Conservation (phyloP, 2,329 filamentous ascomycete genomes). For the Colletotrichum sp. region DNA sequence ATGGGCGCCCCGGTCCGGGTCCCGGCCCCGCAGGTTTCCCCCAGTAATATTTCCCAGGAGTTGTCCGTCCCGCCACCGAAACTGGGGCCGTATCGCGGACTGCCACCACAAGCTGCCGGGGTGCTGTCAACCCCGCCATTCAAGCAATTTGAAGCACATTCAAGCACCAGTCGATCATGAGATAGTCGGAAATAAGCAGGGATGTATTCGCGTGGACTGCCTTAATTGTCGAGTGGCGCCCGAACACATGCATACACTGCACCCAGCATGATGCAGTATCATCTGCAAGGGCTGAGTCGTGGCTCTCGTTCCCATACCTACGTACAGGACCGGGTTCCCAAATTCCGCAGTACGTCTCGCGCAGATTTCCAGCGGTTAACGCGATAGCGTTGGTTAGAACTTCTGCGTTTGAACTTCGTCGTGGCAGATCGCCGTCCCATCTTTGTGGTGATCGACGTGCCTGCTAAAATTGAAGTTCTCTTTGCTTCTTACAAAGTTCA, state of each 20-base stretch:
- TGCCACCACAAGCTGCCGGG: not conserved
- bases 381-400: not conserved
- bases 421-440: not conserved
- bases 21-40: not conserved
- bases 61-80: not conserved
- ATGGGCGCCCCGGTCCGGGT: not conserved
- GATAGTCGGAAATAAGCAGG: not conserved
- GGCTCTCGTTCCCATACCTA: not conserved
- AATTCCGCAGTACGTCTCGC: not conserved
- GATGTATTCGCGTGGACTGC: not conserved
- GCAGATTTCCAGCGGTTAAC: not conserved
- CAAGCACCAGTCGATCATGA: not conserved
- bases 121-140: not conserved
- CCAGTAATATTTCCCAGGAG: not conserved
- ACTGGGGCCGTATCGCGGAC: not conserved
- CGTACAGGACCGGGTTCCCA: not conserved
- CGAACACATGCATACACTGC: not conserved
- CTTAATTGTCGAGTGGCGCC: slow-evolving; percentile 1
- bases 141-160: not conserved
- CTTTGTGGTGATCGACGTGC: not conserved
- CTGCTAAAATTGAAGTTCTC: not conserved
- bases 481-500: not conserved
- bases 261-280: not conserved
- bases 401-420: not conserved
- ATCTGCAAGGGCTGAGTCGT: not conserved